Conservation (phyloP, 352 stramenopile species). For the Phytophthora capsici region DNA sequence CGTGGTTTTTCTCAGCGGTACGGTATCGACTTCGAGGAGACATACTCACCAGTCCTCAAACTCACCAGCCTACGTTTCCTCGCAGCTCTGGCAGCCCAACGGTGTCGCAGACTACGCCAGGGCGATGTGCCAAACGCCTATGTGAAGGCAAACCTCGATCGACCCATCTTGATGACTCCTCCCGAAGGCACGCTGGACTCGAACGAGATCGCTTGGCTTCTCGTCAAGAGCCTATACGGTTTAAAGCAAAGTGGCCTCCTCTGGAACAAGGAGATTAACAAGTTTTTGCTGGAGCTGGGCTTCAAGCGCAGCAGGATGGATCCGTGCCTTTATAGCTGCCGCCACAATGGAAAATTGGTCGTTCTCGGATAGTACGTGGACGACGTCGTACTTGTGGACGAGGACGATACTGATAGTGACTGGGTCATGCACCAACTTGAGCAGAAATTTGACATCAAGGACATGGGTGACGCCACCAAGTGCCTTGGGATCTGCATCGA, state of each 20-base stretch:
- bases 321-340: not conserved
- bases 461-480: conserved; percentile 7
- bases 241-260: not conserved
- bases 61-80: not conserved
- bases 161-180: not conserved
- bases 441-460: conserved; percentile 10
- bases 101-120: not conserved
- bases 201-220: no score
- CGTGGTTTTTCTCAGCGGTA: conserved; percentile 1
- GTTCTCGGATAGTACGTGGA: conserved; percentile 4
- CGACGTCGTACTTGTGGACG: conserved; percentile 1
- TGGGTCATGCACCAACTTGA: conserved; percentile 2
- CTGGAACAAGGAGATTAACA: not conserved
- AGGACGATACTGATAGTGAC: conserved; percentile 1
- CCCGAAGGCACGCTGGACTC: not conserved
- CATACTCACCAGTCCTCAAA: conserved; percentile 2
- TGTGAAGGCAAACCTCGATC: conserved; percentile 4
- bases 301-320: no score
- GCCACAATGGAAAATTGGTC: not conserved
- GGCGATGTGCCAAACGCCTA: conserved; percentile 11
- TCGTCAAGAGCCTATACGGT: no score
- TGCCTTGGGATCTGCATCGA: conserved; percentile 6
- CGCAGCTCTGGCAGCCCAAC: not conserved
- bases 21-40: conserved; percentile 1
- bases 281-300: not conserved